Base-by-base conservation (phyloP, 2,329 filamentous ascomycete genomes). In the Capronia epimyces region DNA sequence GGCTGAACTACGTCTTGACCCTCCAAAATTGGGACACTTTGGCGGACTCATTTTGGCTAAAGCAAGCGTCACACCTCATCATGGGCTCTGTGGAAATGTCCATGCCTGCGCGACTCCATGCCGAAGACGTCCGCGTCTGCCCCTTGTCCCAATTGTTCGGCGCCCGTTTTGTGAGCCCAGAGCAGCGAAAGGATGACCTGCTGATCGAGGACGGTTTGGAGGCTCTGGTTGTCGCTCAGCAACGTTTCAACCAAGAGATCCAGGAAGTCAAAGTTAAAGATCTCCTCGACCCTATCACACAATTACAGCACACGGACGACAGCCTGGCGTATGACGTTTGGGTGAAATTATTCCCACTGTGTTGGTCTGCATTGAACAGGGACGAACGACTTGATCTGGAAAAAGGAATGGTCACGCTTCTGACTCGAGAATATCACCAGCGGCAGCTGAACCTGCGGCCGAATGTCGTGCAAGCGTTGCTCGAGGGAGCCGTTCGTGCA, bases 21-120 rank as follows among this genome's bases (percentile, higher is more conserved):
- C 86, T 87, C 20, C 94, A 98, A 66, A 97, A 97, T 62, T 99
- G 93, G 93, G 91, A 97, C 66, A 94, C 88, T 0, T 76, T 99
- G 42, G 83, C 83, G 1, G 93, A 98, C 62, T 95, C 88, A 1
- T 99, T 95, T 72, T 99, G 94, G 94, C 75, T 99, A 43, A 85
- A 89, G 34, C 93, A 99, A 69, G 91, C 94, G 27, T 89, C 89
- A 15, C 93, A 98, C 63, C 76, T 98, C 34, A 81, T 99, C 49
- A 81, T 98, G 58, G 90, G 93, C 13, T 90, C 88, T 5, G 80
- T 97, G 36, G 93, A 98, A 66, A 84, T 88, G 76, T 88, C 86
- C 59, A 79, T 79, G n/a, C 76, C 80, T 12, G 81, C 89, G 24
- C 86, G 89, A 60, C 75, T 98, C 45, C 84, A 96, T 60, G 66